Conservation (phyloP, 2,329 filamentous ascomycete species). For the Boeremia lycopersici region DNA sequence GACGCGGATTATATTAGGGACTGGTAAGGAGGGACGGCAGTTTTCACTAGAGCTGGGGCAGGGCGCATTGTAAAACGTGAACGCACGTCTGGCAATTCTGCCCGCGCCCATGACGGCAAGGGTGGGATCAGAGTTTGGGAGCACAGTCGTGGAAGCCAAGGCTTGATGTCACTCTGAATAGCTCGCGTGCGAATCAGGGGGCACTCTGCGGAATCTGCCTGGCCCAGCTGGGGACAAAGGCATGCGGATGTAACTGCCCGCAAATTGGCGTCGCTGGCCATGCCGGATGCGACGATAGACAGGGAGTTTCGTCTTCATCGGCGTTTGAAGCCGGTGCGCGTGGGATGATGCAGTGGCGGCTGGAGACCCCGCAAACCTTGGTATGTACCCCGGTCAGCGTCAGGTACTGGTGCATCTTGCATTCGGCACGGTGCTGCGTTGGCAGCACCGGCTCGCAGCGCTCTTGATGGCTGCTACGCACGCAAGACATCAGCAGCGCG, state of each 20-base stretch:
- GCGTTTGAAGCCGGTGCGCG: constrained; percentile 42
- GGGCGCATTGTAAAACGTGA: constrained; percentile 30
- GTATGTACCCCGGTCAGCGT: constrained; percentile 31
- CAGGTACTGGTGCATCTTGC: constrained; percentile 39
- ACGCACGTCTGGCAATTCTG: constrained; percentile 28
- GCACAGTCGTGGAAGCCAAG: constrained; percentile 35
- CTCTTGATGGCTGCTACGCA: constrained; percentile 6
- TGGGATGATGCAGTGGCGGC: constrained; percentile 41
- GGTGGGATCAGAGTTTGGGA: constrained; percentile 36
- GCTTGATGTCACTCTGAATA: constrained; percentile 39
- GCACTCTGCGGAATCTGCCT: constrained; percentile 21
- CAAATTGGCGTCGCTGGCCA: constrained; percentile 18
- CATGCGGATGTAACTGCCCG: constrained; percentile 26
- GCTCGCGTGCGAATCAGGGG: constrained; percentile 31
- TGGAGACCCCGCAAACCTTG: constrained; percentile 36
- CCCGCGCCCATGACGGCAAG: constrained; percentile 46
- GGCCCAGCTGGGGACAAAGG: constrained; percentile 18
- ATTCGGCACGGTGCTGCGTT: constrained; percentile 19
- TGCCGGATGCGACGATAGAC: constrained; percentile 9
- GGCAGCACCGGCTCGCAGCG: constrained; percentile 21
- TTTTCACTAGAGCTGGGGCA: constrained; percentile 27
- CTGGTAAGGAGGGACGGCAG: constrained; percentile 32
- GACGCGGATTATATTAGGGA: constrained; percentile 22
- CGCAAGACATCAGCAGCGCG: constrained; percentile 9
- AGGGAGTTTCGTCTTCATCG: constrained; percentile 28